These are phyloP conservation scores for Lolium perenne DNA, from an alignment of 176 grass and related monocot species.

Conservation along the genomic window DNA sequence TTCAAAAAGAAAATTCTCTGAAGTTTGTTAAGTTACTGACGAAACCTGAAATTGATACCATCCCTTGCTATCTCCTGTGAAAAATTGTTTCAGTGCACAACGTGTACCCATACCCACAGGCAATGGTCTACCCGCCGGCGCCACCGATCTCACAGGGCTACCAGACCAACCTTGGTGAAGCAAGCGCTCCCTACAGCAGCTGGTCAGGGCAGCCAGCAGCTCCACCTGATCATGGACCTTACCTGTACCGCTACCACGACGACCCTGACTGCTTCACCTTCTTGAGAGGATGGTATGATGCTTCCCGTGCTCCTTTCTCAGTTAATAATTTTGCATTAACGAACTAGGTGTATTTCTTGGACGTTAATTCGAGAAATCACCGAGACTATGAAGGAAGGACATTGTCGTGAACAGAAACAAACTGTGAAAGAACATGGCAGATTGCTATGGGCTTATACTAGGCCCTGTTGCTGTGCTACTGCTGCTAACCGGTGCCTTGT, in stretches of 20 bases:
- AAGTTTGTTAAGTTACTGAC: background rate
- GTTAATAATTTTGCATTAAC: background rate
- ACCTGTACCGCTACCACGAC: slow-evolving; percentile 37
- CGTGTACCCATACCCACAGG: slow-evolving; percentile 9
- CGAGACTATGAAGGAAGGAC: background rate
- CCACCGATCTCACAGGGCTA: slow-evolving; percentile 6
- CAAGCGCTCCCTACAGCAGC: background rate
- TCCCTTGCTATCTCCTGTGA: background rate
- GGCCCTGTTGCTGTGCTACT: background rate
- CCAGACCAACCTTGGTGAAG: background rate
- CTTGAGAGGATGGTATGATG: slow-evolving; percentile 51
- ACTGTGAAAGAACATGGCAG: background rate
- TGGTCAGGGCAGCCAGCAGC: background rate
- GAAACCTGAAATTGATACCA: background rate
- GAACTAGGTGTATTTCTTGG: background rate
- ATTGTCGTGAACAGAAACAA: background rate
- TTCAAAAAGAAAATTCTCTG: background rate
- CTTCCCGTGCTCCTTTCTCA: background rate
- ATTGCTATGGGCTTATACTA: background rate
- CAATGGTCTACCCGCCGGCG: background rate
- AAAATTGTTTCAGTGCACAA: slow-evolving; percentile 18
- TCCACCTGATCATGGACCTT: background rate
- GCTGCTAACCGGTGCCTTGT: background rate
- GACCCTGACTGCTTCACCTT: slow-evolving; percentile 55
- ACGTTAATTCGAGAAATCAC: background rate